Evolutionary conservation across 2,329 filamentous ascomycete genomes (phyloP), one percentile per base, ranked within the genome.

Genomic region (Polytolypa hystricis): DNA sequence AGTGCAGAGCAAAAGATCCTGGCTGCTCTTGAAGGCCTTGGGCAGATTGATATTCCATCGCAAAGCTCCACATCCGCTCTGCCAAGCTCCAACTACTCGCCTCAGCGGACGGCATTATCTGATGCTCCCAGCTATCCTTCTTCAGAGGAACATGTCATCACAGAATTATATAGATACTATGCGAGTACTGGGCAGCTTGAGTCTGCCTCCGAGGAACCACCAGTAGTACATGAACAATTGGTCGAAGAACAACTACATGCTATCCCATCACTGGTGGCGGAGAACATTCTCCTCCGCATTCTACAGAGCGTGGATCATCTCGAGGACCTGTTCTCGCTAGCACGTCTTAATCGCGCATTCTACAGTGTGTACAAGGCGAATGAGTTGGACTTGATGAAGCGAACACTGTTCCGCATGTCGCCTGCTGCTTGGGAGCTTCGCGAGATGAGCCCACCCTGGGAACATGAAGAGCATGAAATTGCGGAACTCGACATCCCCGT

Each of bases 381-480:
- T 46, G 72, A 77, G 45, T 56, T 77, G 31, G 50, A 59, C 0
- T 56, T 77, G 2, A 65, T 77, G 38, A 70, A 69, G 33, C 57
- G 54, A 4, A 63, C 70, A 0, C 50, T 74, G 3, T 65, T 60
- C 35, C 69, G 65, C 31, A 66, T 69, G 58, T 77, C 71, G 2
- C 64, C 72, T 4, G 63, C 74, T 1, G 73, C 72, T 1, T 77
- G 71, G 71, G 74, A 79, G 46, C 58, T 73, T 33, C 67, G 72
- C 10, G 71, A 78, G 46, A 70, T 74, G 54, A 69, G 66, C 32
- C 67, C 68, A 21, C 70, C 71, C 1, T 66, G 65, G 46, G 58
- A 61, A 36, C 61, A 59, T 27, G 57, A 65, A 34, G 55, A 53
- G 48, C 53, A 57, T 38, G 45, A 52, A 11, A 54, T 61, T 5